Evolutionary conservation across 2,329 filamentous ascomycete species (phyloP).

Genomic region (Thelonectria blattea): DNA sequence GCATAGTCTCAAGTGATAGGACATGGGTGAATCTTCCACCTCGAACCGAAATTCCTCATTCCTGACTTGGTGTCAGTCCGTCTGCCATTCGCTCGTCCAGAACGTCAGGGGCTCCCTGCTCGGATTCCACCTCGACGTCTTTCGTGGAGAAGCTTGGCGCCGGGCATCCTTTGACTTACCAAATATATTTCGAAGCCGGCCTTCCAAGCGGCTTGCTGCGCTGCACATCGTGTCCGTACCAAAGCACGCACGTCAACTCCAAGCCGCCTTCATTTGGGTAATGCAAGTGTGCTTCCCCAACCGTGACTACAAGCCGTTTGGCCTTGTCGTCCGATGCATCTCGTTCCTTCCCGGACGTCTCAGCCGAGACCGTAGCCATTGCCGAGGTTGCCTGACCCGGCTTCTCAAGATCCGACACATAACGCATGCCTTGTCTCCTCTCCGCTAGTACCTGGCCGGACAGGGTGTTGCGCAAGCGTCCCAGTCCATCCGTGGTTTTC

Average conservation of each 20-base stretch:
- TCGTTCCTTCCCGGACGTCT: background rate
- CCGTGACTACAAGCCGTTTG: slow-evolving; percentile 15
- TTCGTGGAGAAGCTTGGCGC: slow-evolving; percentile 11
- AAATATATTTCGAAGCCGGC: slow-evolving; percentile 31
- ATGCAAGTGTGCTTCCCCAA: slow-evolving; percentile 25
- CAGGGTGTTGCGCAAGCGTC: slow-evolving; percentile 18
- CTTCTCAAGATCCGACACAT: slow-evolving; percentile 27
- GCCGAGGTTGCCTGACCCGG: slow-evolving; percentile 25
- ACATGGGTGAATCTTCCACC: slow-evolving; percentile 37
- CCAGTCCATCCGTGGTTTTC: slow-evolving; percentile 26
- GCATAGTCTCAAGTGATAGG: slow-evolving; percentile 34
- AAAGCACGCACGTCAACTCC: slow-evolving; percentile 35
- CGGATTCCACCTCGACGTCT: slow-evolving; percentile 15
- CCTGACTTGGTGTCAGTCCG: slow-evolving; percentile 31
- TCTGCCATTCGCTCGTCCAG: slow-evolving; percentile 15
- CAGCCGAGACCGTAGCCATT: slow-evolving; percentile 2
- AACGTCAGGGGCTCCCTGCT: slow-evolving; percentile 18
- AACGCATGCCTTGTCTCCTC: slow-evolving; percentile 28
- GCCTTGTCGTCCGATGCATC: background rate
- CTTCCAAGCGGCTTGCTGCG: slow-evolving; percentile 28
- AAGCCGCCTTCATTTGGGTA: slow-evolving; percentile 28
- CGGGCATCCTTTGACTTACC: slow-evolving; percentile 30
- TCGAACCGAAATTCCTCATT: slow-evolving; percentile 37
- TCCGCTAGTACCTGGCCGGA: slow-evolving; percentile 24
- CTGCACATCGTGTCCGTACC: slow-evolving; percentile 36